Conservation (phyloP, 352 stramenopile genomes). For the Phytophthora europaea region DNA sequence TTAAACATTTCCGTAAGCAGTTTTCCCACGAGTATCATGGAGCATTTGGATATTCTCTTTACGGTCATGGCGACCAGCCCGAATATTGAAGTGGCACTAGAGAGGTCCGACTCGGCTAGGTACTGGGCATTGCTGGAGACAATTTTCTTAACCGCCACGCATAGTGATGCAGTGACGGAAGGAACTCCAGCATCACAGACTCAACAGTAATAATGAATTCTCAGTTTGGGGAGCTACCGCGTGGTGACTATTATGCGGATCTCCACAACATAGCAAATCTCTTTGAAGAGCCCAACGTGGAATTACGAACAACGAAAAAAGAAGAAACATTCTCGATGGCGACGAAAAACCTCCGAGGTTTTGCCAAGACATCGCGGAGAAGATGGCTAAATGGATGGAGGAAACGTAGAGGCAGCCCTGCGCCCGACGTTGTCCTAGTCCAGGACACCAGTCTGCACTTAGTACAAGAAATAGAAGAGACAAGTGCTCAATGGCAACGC, state of each 20-base stretch:
- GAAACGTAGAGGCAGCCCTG: neutral
- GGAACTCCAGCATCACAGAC: too few relatives aligned
- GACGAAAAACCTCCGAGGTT: neutral
- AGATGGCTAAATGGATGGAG: neutral
- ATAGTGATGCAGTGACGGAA: too few relatives aligned
- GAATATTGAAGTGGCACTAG: too few relatives aligned
- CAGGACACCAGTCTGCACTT: neutral
- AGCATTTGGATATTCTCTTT: too few relatives aligned
- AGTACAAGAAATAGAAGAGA: neutral
- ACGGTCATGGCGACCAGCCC: too few relatives aligned
- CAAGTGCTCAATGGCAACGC: neutral
- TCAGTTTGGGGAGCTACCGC: neutral
- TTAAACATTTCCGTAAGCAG: too few relatives aligned
- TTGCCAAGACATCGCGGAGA: neutral
- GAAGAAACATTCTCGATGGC: neutral
- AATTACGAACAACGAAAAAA: neutral
- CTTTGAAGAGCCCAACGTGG: neutral
- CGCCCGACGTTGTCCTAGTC: neutral
- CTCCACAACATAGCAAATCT: neutral
- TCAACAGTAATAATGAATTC: too few relatives aligned
- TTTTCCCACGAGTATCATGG: too few relatives aligned
- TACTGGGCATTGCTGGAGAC: too few relatives aligned
- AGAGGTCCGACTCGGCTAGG: too few relatives aligned
- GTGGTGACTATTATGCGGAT: neutral
- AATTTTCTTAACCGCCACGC: too few relatives aligned